Evolutionary conservation across 2,329 filamentous ascomycete species (phyloP), one percentile per base, ranked within the genome.

Genomic region (Decorospora gaudefroyi): DNA sequence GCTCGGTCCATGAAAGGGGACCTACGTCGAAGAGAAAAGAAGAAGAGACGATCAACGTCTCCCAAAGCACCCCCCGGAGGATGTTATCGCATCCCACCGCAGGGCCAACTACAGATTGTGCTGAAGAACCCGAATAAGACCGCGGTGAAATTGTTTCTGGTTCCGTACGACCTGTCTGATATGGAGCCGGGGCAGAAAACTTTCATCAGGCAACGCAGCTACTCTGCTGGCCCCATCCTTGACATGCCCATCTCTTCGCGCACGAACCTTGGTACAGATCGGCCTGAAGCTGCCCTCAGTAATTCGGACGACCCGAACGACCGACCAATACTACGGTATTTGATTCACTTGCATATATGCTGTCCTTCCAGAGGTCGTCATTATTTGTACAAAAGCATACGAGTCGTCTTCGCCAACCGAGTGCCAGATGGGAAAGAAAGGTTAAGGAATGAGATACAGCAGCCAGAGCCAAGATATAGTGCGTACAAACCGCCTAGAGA

Each of bases 111-210:
- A 10, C 93, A 99, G 62, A 95, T 99, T 53, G 86, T 99, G 50
- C 89, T 99, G 68, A 97, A 97, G 69, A 99, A 97, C 61, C 92
- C 91, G 11, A 96, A 97, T 74, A 97, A 97, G 67, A 97, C 93
- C 3, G 93, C 93, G 1, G 92, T 97, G 41, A 97, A 99, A 69
- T 77, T 99, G 0, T 97, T 97, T 59, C 78, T 97, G 16, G 83
- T 99, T 2, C 93, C 92, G 0, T 99, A 97, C 59, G 90, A 97
- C 65, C 76, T 99, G 1, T 80, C 83, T 1, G 92, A 90, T 37
- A 99, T 99, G 92, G 87, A 93, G 50, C 82, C 90, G 0, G 90
- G 90, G 0, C 95, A 90, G 11, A 97, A 97, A 71, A 99, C 93
- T 0, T 97, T 97, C 59, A 87, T 99, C 49, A 84, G 93, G 19